Evolutionary conservation across 2,329 filamentous ascomycete species (phyloP), one percentile per base, ranked within the genome.

Genomic region (Fusarium kyushuense): DNA sequence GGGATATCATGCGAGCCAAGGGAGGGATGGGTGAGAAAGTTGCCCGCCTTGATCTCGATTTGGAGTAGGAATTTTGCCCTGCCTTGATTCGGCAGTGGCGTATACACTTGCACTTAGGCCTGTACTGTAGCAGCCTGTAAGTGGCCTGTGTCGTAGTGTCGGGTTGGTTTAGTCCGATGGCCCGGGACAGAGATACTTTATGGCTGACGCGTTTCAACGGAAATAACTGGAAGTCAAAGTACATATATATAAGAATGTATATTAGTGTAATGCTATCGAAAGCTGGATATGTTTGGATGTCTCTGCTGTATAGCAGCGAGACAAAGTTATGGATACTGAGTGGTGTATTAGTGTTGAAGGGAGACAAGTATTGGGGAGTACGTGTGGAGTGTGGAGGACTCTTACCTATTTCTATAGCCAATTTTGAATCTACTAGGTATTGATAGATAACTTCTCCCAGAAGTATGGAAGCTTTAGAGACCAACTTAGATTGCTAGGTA

Each of bases 11-110:
- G 51, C 41, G 33, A 53, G 51, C 16, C 35, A 51, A 67, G 53
- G 40, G 46, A 56, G 49, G 33, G 30, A 58, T 43, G 57, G 51
- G 52, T 46, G 42, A 32, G 47, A 51, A 48, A 40, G 23, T 51
- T 30, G 48, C 13, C 19, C 25, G 48, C 13, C 19, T 64, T 45
- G 49, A 69, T 66, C 52, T 66, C 61, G 66, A 69, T 69, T 23
- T 57, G 27, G 48, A 55, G 41, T 41, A 64, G 60, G 60, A 65
- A 64, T 62, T 54, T 61, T 51, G 61, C 30, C 43, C 42, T 62
- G 65, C 65, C 65, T 69, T 68, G 61, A 42, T 58, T 67, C 52
- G 48, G 63, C 46, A 47, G 53, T 48, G 65, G 53, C 48, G 65
- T 19, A 5, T 33, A 7, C 30, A 21, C 45, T 25, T 35, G 46